A percentile compares a stretch with the other conserved stretches of the same genome.
Evolutionary conservation across 805 yeast species (phyloP).

Genomic region (Candida suzukii): DNA sequence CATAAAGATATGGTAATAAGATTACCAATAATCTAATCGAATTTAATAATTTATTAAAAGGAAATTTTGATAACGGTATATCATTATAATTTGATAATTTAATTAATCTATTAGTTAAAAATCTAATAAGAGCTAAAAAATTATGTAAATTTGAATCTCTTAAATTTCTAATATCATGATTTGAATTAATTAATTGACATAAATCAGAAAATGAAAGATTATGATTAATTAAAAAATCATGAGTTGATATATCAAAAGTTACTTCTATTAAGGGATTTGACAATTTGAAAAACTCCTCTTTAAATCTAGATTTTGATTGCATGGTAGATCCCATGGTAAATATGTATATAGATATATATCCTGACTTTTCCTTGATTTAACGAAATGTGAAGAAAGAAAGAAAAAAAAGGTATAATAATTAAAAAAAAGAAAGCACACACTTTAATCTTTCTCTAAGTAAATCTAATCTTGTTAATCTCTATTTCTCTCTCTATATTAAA

Average conservation of each 20-base stretch:
- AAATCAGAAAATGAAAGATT: neutral
- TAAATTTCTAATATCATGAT: slow-evolving; percentile 54
- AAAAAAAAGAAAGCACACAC: no score
- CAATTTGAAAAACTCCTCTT: neutral
- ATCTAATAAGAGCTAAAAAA: slow-evolving; percentile 45
- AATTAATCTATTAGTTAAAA: slow-evolving; percentile 27
- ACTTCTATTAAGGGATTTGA: neutral
- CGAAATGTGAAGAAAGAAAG: no score
- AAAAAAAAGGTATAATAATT: no score
- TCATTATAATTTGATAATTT: slow-evolving; percentile 13
- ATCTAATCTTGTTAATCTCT: no score
- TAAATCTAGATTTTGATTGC: no score
- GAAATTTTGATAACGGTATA: slow-evolving; percentile 20
- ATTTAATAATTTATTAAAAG: slow-evolving; percentile 39
- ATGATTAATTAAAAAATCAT: neutral
- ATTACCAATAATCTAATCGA: slow-evolving; percentile 60
- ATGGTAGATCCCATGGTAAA: no score
- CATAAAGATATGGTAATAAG: slow-evolving; percentile 62
- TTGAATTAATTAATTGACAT: slow-evolving; percentile 38
- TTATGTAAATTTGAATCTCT: slow-evolving; percentile 52
- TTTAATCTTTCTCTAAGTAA: no score
- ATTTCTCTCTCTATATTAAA: no score
- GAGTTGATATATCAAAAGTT: neutral
- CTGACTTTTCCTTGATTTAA: no score
- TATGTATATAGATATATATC: no score